A percentile compares a stretch with the other conserved stretches of the same genome.
Conservation (phyloP, 2,329 filamentous ascomycete species). For the Helotiales sp. region DNA sequence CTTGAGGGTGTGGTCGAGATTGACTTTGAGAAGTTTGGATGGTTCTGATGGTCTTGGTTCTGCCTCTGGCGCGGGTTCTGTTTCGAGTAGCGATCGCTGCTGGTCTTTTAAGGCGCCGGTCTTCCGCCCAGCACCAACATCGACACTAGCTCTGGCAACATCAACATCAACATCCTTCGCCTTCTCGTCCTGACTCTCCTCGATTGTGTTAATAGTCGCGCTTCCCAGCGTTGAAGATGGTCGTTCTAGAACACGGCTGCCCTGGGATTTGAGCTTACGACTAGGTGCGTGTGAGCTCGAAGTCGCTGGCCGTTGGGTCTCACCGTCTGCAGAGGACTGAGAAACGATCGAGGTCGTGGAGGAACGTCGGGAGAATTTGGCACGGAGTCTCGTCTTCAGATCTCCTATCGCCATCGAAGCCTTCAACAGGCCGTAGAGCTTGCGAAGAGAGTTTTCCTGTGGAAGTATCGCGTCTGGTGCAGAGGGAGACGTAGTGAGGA, state of each 20-base stretch:
- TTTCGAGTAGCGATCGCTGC: constrained; percentile 20
- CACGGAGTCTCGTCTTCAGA: constrained; percentile 26
- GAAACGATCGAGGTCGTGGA: constrained; percentile 25
- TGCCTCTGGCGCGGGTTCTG: constrained; percentile 11
- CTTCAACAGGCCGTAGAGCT: constrained; percentile 3
- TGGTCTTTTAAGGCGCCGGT: constrained; percentile 8
- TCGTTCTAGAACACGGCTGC: background rate
- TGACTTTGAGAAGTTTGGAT: constrained; percentile 15
- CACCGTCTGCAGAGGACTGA: constrained; percentile 17
- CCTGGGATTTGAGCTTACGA: background rate
- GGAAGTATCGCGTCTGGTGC: background rate
- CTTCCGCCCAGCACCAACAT: background rate
- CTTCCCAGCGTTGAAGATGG: constrained; percentile 13
- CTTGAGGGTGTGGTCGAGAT: constrained; percentile 18
- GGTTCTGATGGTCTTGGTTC: constrained; percentile 7
- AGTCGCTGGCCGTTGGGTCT: constrained; percentile 3
- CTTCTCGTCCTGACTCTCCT: too few species aligned
- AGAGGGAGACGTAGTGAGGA: background rate
- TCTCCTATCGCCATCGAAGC: constrained; percentile 30
- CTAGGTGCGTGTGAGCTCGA: background rate
- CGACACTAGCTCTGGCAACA: background rate
- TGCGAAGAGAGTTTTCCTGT: constrained; percentile 1
- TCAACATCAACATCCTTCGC: constrained; percentile 6
- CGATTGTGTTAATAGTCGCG: constrained; percentile 17
- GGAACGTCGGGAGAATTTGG: constrained; percentile 27